phyloP scores from a whole-genome alignment of 305 asterid species.

The Solanum hybrid region DNA sequence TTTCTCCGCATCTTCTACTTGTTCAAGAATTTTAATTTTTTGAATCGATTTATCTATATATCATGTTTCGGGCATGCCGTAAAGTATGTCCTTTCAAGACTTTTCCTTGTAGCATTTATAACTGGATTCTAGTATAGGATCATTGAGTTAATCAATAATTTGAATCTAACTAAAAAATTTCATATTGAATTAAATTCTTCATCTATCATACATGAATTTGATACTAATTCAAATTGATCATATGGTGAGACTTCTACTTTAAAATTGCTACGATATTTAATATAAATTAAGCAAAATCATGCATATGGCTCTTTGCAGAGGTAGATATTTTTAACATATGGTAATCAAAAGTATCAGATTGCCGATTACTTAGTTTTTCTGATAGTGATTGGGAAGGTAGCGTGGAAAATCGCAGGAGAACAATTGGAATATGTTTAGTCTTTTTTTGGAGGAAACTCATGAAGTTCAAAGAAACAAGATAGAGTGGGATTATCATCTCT shows the following conservation, averaged over 20 bases:
- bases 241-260: not conserved
- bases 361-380: not conserved
- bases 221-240: not conserved
- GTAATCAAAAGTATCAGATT: not conserved
- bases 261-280: not conserved
- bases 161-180: not conserved
- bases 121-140: too few species aligned
- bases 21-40: too few species aligned
- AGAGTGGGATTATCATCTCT: not conserved
- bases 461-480: not conserved
- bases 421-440: not conserved
- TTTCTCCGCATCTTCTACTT: too few species aligned
- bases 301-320: too few species aligned
- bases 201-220: not conserved
- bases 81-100: too few species aligned
- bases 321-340: not conserved
- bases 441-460: not conserved
- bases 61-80: too few species aligned
- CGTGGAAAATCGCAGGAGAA: not conserved
- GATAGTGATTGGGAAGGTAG: not conserved
- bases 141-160: too few species aligned
- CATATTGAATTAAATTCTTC: not conserved
- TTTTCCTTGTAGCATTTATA: too few species aligned
- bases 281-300: not conserved
- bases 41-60: too few species aligned